Evolutionary conservation across 2,329 filamentous ascomycete species (phyloP), one percentile per base, ranked within the genome.

Genomic region (Alternaria gansuensis): DNA sequence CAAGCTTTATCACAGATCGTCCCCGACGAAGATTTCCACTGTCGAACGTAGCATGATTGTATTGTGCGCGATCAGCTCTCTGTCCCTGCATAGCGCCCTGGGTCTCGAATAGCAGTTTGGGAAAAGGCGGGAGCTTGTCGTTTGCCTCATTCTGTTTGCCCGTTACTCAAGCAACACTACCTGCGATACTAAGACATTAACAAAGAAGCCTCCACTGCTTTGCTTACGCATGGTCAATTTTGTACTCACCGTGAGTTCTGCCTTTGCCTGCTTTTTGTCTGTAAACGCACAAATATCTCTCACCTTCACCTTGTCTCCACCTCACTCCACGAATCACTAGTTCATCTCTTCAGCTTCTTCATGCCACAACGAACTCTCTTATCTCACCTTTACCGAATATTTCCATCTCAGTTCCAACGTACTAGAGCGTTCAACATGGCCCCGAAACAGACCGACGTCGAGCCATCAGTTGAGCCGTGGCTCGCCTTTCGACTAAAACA

Each of bases 401-500:
- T 8, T 7, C 28, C 23, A 37, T 5, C 21, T 17, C 17, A 14
- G 10, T 13, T 24, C 23, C 11, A 5, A 29, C 13, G 9, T 3
- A 1, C 34, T 29, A 17, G 13, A 17, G 8, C 34, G 13, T 13
- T 37, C 9, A 54, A 14, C 21, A 59, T 62, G 51, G 17, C 46
- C 8, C 23, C 45, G 4, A 23, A 28, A 34, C 11, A 17, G 11
- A 23, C 23, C 14, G 13, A 43, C 2, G 14, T 11, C 14, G 26
- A 34, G 2, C 31, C 39, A n/a, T 36, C 17, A 6, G 43, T 57
- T 11, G n/a, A 45, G 5, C 44, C 44, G 7, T 64, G 57, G 57
- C n/a, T 56, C 10, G 31, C 37, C 14, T 26, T 60, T 17, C 48
- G 43, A 4, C n/a, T 17, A 14, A 54, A 51, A 26, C 55, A 64